Conservation (phyloP, 2,329 filamentous ascomycete species). For the Ilyonectria mors-panacis region DNA sequence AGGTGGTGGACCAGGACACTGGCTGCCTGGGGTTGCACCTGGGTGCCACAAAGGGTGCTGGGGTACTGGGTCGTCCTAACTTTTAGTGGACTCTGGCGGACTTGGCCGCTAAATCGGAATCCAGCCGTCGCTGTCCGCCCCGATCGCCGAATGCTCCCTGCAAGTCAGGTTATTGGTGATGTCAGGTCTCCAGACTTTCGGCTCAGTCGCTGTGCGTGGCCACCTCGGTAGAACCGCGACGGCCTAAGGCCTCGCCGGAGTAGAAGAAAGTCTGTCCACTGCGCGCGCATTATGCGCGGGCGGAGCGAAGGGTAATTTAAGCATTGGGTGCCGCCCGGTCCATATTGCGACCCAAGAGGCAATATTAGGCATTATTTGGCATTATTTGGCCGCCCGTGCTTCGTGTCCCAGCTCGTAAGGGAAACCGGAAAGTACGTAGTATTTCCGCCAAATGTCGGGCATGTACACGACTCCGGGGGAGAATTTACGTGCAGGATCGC, state of each 20-base stretch:
- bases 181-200: constrained; percentile 44
- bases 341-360: constrained; percentile 13
- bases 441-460: constrained; percentile 3
- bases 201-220: constrained; percentile 23
- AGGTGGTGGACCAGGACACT: constrained; percentile 8
- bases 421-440: constrained; percentile 4
- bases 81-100: constrained; percentile 18
- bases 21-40: background rate
- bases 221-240: constrained; percentile 11
- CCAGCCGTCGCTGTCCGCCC: constrained; percentile 31
- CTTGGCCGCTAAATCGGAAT: constrained; percentile 29
- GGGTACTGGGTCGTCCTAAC: background rate
- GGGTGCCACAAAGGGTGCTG: background rate
- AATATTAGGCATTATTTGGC: constrained; percentile 5
- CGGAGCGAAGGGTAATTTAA: constrained; percentile 1
- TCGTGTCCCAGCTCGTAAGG: constrained; percentile 12
- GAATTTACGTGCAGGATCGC: background rate
- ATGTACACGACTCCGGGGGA: background rate
- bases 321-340: constrained; percentile 11
- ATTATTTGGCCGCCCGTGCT: constrained; percentile 3
- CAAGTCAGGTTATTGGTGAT: constrained; percentile 45
- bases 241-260: background rate
- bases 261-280: background rate
- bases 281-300: background rate
- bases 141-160: constrained; percentile 42